These are phyloP conservation scores for Plantago lanceolata DNA, from an alignment of 305 asterid species.

Conservation along the genomic window DNA sequence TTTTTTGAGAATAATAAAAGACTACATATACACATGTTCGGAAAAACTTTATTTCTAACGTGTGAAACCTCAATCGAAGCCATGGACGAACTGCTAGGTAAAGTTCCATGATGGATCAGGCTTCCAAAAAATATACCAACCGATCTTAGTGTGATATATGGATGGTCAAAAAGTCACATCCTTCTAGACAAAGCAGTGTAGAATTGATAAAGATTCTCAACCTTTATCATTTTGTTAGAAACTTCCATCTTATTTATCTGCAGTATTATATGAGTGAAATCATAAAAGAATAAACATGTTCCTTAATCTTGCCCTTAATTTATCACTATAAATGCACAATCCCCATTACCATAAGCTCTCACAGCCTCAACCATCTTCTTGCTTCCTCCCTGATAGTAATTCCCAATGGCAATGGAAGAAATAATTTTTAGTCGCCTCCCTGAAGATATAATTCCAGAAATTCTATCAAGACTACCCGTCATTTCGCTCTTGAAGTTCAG, in stretches of 20 bases:
- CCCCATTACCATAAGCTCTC: too few relatives aligned
- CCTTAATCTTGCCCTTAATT: background rate
- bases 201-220: too few relatives aligned
- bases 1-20: too few relatives aligned
- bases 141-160: too few relatives aligned
- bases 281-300: background rate
- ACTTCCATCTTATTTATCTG: background rate
- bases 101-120: too few relatives aligned
- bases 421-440: background rate
- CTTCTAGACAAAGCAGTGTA: background rate
- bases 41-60: too few relatives aligned
- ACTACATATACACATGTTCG: too few relatives aligned
- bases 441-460: constrained; percentile 32
- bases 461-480: constrained; percentile 38
- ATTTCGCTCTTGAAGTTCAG: constrained; percentile 39
- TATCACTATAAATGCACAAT: background rate
- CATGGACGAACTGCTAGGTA: too few relatives aligned
- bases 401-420: background rate
- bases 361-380: background rate
- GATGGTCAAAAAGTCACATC: background rate
- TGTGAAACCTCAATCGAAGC: too few relatives aligned
- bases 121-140: too few relatives aligned
- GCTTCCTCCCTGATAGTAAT: background rate
- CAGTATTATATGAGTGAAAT: background rate
- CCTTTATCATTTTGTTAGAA: background rate